A percentile compares a stretch with the other conserved stretches of the same genome.
phyloP scores from a whole-genome alignment of 83 land plant species.

The Larix sibirica region DNA sequence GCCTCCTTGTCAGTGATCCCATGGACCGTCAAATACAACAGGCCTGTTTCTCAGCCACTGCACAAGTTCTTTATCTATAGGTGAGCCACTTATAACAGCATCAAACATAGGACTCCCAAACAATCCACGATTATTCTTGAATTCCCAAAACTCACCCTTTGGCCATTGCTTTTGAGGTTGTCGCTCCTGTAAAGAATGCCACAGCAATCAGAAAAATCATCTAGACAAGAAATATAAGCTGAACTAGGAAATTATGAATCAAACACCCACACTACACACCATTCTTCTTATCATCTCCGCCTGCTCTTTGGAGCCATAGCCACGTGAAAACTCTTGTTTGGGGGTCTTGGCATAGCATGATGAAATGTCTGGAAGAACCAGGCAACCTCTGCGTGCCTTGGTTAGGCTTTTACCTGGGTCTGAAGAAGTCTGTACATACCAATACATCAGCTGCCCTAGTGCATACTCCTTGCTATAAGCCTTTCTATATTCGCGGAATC shows the following conservation, averaged over 20 bases:
- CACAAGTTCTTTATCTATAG: conserved; percentile 77
- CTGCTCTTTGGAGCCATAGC: conserved; percentile 71
- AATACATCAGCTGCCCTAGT: conserved; percentile 90
- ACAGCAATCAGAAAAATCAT: background rate
- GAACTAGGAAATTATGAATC: background rate
- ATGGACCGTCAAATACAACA: conserved; percentile 51
- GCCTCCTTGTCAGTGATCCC: conserved; percentile 39
- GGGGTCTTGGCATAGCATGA: conserved; percentile 85
- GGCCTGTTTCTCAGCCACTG: conserved; percentile 79
- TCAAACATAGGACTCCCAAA: conserved; percentile 95
- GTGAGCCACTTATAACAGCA: conserved; percentile 46
- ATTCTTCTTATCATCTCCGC: conserved; percentile 69
- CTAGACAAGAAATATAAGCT: background rate
- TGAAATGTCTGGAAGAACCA: conserved; percentile 78
- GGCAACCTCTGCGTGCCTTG: conserved; percentile 79
- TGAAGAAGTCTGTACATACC: conserved; percentile 73
- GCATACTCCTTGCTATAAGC: conserved; percentile 84
- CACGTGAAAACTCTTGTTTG: conserved; percentile 59
- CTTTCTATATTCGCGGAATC: conserved; percentile 70
- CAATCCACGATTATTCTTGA: conserved; percentile 52
- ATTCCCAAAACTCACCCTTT: conserved; percentile 77
- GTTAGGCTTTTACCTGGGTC: conserved; percentile 83
- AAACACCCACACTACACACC: conserved; percentile 32
- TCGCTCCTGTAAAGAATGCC: conserved; percentile 58
- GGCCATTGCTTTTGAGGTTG: conserved; percentile 85